These are phyloP conservation scores for Lathyrus tuberosus DNA, from an alignment of 306 rosid species.

Conservation along the genomic window DNA sequence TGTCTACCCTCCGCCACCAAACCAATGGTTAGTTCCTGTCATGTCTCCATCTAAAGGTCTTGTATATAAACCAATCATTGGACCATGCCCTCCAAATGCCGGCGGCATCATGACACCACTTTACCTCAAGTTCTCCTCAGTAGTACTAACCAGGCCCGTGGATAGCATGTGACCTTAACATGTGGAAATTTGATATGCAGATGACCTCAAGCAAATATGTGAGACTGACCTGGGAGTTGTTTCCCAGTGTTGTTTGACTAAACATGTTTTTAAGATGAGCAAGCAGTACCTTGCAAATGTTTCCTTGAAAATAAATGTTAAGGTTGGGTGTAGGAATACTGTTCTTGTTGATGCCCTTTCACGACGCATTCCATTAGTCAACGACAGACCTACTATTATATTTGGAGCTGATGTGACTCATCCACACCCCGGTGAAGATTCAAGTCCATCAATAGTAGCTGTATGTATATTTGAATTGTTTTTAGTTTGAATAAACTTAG, in stretches of 20 bases:
- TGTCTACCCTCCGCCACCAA: slow-evolving; percentile 64
- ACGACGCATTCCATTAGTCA: slow-evolving; percentile 84
- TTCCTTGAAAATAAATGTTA: slow-evolving; percentile 94
- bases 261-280: too few relatives aligned
- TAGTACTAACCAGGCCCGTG: neutral
- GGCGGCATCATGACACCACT: slow-evolving; percentile 61
- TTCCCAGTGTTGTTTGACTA: too few relatives aligned
- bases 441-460: slow-evolving; percentile 95
- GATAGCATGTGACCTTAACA: neutral
- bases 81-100: slow-evolving; percentile 64
- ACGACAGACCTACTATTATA: slow-evolving; percentile 90
- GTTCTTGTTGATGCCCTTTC: slow-evolving; percentile 93
- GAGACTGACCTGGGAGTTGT: slow-evolving; percentile 98
- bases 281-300: too few relatives aligned
- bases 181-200: slow-evolving; percentile 45
- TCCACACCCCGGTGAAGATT: slow-evolving; percentile 99
- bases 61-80: slow-evolving; percentile 62
- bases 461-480: slow-evolving; percentile 48
- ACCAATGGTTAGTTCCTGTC: slow-evolving; percentile 80
- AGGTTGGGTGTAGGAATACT: slow-evolving; percentile 95
- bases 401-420: slow-evolving; percentile 99
- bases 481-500: neutral
- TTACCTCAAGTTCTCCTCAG: neutral
- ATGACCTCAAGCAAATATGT: slow-evolving; percentile 87
- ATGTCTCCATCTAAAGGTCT: slow-evolving; percentile 86